Base-by-base conservation (phyloP, 2,329 filamentous ascomycete species). In the Sporothrix brunneoviolacea region DNA sequence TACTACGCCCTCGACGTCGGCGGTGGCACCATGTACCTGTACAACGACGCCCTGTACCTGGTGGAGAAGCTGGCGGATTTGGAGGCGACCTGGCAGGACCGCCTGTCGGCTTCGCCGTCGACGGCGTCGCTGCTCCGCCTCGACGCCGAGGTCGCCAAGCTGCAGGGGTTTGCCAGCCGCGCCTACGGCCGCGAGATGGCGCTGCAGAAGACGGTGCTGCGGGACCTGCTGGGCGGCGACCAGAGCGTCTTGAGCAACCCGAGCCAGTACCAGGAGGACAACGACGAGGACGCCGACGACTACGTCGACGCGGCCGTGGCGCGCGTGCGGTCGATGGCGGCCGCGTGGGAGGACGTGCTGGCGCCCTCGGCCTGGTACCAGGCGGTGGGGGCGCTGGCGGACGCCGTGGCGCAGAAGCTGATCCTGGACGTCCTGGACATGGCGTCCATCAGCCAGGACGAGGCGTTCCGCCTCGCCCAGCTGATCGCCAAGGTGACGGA, bases 11-110 rank as follows among this genome's bases (percentile, higher is more conserved):
- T 79, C 13, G 73, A 81, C 35, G 68, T 70, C 13, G 77, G 76
- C 21, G 82, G n/a, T n/a, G n/a, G 82, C 21, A 84, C 80, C 58
- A 85, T 86, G 82, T 83, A 74, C 55, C 69, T 85, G 5, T 86
- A 86, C 60, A 86, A 86, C 54, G 83, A 86, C 59, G 75, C 80
- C 33, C 76, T 75, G 57, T 84, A 84, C 61, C 67, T 86, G 8
- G 74, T 80, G 1, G 79, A 84, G 59, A 70, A 70, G 45, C 65
- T 86, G 7, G 64, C 68, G 3, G 71, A 73, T 2, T 73, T 81
- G 50, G 64, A 70, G 0, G 60, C 64, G 2, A 58, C 64, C 2
- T 84, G 80, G 80, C 76, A 76, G 57, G 60, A 67, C 18, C 73
- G 79, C 2, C 66, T 71, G 6, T n/a, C n/a, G n/a, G n/a, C n/a